Evolutionary conservation across 2,329 filamentous ascomycete species (phyloP).

Genomic region (Thielaviopsis populi): DNA sequence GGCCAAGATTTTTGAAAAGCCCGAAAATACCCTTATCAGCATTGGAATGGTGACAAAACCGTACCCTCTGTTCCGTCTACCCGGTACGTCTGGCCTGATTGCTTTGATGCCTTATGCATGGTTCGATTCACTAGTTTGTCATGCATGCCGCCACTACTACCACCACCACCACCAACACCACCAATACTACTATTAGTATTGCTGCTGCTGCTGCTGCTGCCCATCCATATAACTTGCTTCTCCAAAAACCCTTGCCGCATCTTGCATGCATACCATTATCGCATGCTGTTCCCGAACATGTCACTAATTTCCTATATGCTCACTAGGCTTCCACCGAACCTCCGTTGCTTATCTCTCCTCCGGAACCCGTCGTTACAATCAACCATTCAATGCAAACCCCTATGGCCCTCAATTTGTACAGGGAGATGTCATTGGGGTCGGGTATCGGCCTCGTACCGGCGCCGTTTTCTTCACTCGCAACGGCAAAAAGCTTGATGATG

Average conservation of each 20-base stretch:
- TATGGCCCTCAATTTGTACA: slow-evolving; percentile 80
- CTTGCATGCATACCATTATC: background rate
- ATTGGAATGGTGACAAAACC: slow-evolving; percentile 95
- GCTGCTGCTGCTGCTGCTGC: background rate
- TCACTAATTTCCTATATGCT: slow-evolving; percentile 5
- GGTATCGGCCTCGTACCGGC: slow-evolving; percentile 85
- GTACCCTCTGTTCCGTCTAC: slow-evolving; percentile 85
- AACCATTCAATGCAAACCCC: slow-evolving; percentile 65
- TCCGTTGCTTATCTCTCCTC: slow-evolving; percentile 85
- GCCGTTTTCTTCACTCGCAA: slow-evolving; percentile 97
- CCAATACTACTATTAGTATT: no score
- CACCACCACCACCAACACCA: no score
- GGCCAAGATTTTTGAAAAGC: slow-evolving; percentile 95
- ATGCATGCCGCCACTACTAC: background rate
- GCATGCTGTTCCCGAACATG: background rate
- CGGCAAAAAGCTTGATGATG: slow-evolving; percentile 91
- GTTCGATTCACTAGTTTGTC: background rate
- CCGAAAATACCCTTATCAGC: slow-evolving; percentile 70
- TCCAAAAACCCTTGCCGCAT: background rate
- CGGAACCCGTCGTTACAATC: slow-evolving; percentile 77
- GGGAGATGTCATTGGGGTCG: slow-evolving; percentile 89
- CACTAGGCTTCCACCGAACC: slow-evolving; percentile 66
- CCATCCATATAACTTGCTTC: background rate
- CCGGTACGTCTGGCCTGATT: slow-evolving; percentile 46
- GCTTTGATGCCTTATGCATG: background rate